These are phyloP conservation scores for Lentinula guzmanii DNA, from an alignment of 768 basidiomycete genomes.

Conservation along the genomic window DNA sequence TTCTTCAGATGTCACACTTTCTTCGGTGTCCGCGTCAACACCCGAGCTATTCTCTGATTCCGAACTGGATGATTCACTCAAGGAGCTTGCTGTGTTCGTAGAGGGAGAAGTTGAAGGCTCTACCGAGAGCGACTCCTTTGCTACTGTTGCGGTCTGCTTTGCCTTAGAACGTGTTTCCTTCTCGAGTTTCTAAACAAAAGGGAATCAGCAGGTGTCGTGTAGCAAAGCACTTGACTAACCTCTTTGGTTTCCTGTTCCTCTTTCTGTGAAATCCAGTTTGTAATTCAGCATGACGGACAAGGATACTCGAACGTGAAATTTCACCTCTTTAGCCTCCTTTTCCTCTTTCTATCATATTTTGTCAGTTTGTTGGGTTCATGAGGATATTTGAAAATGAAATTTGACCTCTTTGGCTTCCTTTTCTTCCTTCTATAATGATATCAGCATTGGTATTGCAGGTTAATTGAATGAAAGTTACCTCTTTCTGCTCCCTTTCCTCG, in stretches of 20 bases:
- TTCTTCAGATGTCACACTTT: constrained; percentile 70
- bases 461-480: constrained; percentile 21
- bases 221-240: constrained; percentile 23
- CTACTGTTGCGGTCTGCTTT: constrained; percentile 32
- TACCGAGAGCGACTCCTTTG: constrained; percentile 22
- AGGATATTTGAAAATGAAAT: constrained; percentile 3
- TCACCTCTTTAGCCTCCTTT: constrained; percentile 41
- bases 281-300: background rate
- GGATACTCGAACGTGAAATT: constrained; percentile 4
- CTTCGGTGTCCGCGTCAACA: constrained; percentile 70
- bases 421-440: constrained; percentile 38
- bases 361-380: background rate
- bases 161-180: constrained; percentile 51
- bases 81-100: background rate
- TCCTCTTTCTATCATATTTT: constrained; percentile 31
- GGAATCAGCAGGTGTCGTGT: background rate
- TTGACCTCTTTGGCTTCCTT: constrained; percentile 54
- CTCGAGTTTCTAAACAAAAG: constrained; percentile 40
- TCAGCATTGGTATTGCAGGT: background rate
- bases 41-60: constrained; percentile 57
- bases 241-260: constrained; percentile 54
- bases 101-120: constrained; percentile 14
- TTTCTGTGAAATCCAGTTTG: constrained; percentile 22
- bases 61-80: constrained; percentile 38
- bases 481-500: constrained; percentile 47